Percentiles rank a stretch among this genome's conserved stretches.
phyloP scores from a whole-genome alignment of 192 early-diverging fungal genomes.

The Backusella circina region DNA sequence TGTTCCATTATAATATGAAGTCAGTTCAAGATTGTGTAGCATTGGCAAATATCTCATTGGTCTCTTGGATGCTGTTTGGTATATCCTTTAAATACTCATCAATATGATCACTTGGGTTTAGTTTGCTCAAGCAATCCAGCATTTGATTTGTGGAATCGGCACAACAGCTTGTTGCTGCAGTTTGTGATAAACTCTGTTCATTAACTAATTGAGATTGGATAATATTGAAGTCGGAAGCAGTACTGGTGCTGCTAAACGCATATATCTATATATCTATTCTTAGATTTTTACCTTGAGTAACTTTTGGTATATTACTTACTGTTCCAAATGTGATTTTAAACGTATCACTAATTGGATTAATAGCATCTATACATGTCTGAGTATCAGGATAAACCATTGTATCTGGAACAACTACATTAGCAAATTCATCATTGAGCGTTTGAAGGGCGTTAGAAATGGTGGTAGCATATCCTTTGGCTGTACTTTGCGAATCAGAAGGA shows the following conservation, averaged over 20 bases:
- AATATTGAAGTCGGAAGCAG: not conserved
- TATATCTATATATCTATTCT: no score
- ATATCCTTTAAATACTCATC: rapidly evolving
- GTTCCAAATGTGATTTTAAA: not conserved
- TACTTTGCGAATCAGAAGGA: not conserved
- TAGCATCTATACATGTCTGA: not conserved
- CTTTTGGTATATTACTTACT: no score
- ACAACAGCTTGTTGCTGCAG: no score
- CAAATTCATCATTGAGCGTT: not conserved
- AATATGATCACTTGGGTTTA: no score
- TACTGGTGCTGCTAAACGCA: not conserved
- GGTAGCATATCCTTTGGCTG: not conserved
- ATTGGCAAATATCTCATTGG: no score
- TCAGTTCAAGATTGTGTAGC: no score
- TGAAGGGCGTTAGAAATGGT: not conserved
- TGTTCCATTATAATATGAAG: no score
- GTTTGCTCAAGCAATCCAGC: not conserved
- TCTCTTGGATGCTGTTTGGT: no score
- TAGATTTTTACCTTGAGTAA: no score
- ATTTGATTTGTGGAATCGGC: not conserved
- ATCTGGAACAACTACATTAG: not conserved
- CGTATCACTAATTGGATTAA: not conserved
- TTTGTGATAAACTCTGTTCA: not conserved
- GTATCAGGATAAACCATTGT: not conserved
- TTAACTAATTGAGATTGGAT: not conserved